Evolutionary conservation across 1,284 basidiomycete genomes (phyloP), one percentile per base, ranked within the genome.

Genomic region (Melampsora abietis-canadensis): DNA sequence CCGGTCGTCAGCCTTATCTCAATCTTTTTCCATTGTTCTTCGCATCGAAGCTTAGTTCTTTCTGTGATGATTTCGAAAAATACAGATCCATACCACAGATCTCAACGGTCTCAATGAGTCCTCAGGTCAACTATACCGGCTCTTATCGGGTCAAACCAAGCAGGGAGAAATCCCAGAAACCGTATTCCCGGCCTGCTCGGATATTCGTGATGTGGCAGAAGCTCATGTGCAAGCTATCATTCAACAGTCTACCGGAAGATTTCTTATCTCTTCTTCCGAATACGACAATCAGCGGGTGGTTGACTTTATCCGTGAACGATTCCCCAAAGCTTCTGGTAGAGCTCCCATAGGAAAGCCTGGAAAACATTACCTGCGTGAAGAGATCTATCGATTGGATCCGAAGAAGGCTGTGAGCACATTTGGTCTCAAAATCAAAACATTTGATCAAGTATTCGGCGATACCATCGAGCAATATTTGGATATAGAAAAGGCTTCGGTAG

Each of bases 201-300:
- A 67, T 67, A 48, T 67, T 37, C 48, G 66, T 12, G 66, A 67
- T 48, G 66, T 67, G 17, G 66, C 66, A 15, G 66, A 57, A 54
- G 48, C 66, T 34, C 66, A 67, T 57, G 51, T 54, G 31, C 21
- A 54, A 37, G 66, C 66, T 17, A 57, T 67, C 44, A 34, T 54
- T 30, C 24, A 44, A 17, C 51, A 37, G 37, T 48, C 66, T 2
- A 67, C 21, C 1, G 66, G 66, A n/a, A 34, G 66, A 48, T 67
- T 54, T 51, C 51, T 67, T 8, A 48, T 67, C 15, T 46, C 66
- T 12, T 67, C 66, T 1, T 48, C 48, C 4, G 66, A 54, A 24
- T 67, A 67, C 48, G 66, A 67, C 19, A 67, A 67, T 37, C 66
- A 67, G 10, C 31, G 66, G 31, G 59, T 67, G 6, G 46, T 51